Conservation (phyloP, 1,284 basidiomycete genomes). For the Singerocomus inundabilis region DNA sequence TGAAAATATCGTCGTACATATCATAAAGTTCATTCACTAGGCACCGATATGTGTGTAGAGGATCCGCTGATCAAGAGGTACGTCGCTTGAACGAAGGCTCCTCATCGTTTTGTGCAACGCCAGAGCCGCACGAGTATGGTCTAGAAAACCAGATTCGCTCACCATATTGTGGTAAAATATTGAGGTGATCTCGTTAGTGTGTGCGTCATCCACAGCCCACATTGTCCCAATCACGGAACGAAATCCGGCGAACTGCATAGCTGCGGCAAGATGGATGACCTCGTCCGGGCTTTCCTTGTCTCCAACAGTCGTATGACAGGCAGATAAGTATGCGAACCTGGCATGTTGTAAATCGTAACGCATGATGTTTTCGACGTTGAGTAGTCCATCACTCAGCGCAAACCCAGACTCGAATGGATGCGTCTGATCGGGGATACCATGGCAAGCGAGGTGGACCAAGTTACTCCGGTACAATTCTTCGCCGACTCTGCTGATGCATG, state of each 20-base stretch:
- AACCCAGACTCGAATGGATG: conserved; percentile 15
- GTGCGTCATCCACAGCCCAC: conserved; percentile 5
- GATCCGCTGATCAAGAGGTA: not conserved
- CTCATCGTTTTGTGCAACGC: conserved; percentile 1
- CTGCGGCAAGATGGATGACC: too few relatives aligned
- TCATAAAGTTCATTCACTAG: not conserved
- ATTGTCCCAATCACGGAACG: conserved; percentile 1
- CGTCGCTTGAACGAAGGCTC: not conserved
- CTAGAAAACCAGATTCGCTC: not conserved
- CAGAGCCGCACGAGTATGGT: not conserved
- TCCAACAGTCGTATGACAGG: too few relatives aligned
- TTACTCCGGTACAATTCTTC: too few relatives aligned
- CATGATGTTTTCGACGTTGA: conserved; percentile 25
- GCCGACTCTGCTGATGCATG: too few relatives aligned
- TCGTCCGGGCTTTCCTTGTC: too few relatives aligned
- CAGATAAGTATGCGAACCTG: conserved; percentile 33
- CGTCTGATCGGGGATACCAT: conserved; percentile 5
- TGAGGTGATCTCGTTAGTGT: not conserved
- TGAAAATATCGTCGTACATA: not conserved
- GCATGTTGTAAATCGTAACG: conserved; percentile 22
- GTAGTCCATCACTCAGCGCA: conserved; percentile 17
- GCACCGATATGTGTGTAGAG: not conserved
- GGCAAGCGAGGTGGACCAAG: conserved; percentile 16
- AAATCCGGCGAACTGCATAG: conserved; percentile 2
- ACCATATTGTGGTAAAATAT: conserved; percentile 5